Percentiles rank a stretch among this genome's conserved stretches.
Conservation (phyloP, 331 rosid genomes). For the Cucumis variabilis region DNA sequence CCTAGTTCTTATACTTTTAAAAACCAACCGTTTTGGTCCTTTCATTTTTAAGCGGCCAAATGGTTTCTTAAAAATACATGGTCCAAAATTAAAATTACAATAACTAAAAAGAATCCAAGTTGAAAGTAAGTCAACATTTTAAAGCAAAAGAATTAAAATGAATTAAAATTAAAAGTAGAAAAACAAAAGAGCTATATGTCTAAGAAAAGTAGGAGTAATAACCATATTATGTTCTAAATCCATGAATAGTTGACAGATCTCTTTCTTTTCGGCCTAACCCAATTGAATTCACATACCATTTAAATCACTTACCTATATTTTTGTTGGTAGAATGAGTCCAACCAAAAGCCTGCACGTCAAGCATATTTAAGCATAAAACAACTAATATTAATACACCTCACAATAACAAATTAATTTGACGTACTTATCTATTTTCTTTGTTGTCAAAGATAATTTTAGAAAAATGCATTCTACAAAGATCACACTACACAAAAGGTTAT, state of each 20-base stretch:
- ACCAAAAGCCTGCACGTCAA: background rate
- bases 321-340: background rate
- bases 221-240: too few relatives aligned
- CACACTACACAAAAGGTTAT: background rate
- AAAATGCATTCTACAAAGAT: background rate
- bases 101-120: too few relatives aligned
- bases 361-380: background rate
- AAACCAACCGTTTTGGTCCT: too few relatives aligned
- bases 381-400: background rate
- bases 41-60: too few relatives aligned
- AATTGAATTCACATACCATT: background rate
- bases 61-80: too few relatives aligned
- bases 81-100: too few relatives aligned
- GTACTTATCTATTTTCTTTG: background rate
- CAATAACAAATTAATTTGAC: background rate
- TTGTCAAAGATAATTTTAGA: background rate
- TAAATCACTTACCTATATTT: background rate
- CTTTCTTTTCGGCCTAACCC: background rate
- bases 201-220: too few relatives aligned
- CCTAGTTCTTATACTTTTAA: too few relatives aligned
- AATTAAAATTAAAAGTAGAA: too few relatives aligned
- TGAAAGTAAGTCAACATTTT: too few relatives aligned
- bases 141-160: too few relatives aligned
- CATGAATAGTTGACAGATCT: background rate
- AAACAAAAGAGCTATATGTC: too few relatives aligned